Evolutionary conservation across 768 basidiomycete genomes (phyloP).

Genomic region (Suillus subalutaceus): DNA sequence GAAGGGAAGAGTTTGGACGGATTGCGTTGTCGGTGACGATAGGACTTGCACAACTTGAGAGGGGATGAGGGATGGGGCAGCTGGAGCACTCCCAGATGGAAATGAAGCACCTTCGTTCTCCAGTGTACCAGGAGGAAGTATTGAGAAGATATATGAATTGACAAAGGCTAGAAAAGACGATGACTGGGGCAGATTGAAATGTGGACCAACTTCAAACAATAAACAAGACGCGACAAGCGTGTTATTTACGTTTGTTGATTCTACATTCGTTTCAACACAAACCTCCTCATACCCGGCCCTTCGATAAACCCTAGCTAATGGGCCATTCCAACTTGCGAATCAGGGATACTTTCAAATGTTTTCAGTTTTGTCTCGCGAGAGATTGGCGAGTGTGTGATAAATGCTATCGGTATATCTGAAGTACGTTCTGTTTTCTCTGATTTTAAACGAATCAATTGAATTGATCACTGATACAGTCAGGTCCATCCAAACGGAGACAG

Average conservation of each 20-base stretch:
- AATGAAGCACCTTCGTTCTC: slow-evolving; percentile 21
- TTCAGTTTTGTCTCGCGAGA: slow-evolving; percentile 73
- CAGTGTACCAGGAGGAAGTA: slow-evolving; percentile 49
- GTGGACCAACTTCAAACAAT: slow-evolving; percentile 14
- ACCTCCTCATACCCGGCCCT: no score
- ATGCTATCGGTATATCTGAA: slow-evolving; percentile 49
- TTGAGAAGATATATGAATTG: no score
- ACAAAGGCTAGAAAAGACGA: no score
- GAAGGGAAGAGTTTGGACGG: slow-evolving; percentile 65
- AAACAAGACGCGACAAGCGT: slow-evolving; percentile 9
- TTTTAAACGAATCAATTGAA: slow-evolving; percentile 4
- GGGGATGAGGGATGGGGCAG: slow-evolving; percentile 29
- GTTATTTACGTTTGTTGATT: slow-evolving; percentile 22
- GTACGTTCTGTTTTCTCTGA: not conserved
- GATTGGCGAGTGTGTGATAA: slow-evolving; percentile 68
- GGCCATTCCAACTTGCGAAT: not conserved
- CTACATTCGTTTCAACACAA: not conserved
- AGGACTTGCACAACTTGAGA: slow-evolving; percentile 69
- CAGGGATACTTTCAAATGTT: slow-evolving; percentile 62
- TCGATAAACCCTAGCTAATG: not conserved
- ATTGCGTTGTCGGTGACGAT: slow-evolving; percentile 65
- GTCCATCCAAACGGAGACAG: slow-evolving; percentile 13
- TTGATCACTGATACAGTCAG: slow-evolving; percentile 12
- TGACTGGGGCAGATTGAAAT: not conserved
- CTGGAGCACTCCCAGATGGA: slow-evolving; percentile 29